Conservation (phyloP, 1,284 basidiomycete species). For the Leucoagaricus sp. region DNA sequence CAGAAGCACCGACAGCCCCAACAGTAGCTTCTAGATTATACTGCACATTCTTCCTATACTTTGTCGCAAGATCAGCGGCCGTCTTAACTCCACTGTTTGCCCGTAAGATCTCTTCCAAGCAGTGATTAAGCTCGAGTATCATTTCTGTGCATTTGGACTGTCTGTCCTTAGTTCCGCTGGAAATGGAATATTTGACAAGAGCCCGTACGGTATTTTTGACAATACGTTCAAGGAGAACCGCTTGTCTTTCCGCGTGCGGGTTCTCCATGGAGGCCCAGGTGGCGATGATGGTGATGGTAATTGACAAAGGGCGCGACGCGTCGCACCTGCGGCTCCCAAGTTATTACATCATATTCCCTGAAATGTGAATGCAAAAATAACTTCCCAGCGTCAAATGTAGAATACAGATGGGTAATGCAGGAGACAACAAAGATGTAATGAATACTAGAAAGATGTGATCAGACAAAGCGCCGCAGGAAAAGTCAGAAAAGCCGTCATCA, state of each 20-base stretch:
- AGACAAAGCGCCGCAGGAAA: not conserved
- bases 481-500: not conserved
- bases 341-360: slow-evolving; percentile 9
- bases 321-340: no score
- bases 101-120: slow-evolving; percentile 73
- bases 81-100: slow-evolving; percentile 73
- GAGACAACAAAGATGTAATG: not conserved
- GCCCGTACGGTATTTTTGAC: slow-evolving; percentile 82
- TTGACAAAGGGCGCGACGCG: not conserved
- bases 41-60: slow-evolving; percentile 84
- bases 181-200: not conserved
- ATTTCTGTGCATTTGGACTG: slow-evolving; percentile 82
- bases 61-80: slow-evolving; percentile 76
- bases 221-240: slow-evolving; percentile 86
- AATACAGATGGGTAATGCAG: slow-evolving; percentile 7
- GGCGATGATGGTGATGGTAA: slow-evolving; percentile 8
- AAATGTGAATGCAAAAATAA: not conserved
- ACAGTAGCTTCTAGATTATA: slow-evolving; percentile 77
- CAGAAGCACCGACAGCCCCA: slow-evolving; percentile 4
- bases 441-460: not conserved
- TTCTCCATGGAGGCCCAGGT: slow-evolving; percentile 70
- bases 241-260: slow-evolving; percentile 89
- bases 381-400: not conserved
- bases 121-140: slow-evolving; percentile 80
- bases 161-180: not conserved